Conservation (phyloP, 31 red algal genomes). For the Porphyra umbilicalis region DNA sequence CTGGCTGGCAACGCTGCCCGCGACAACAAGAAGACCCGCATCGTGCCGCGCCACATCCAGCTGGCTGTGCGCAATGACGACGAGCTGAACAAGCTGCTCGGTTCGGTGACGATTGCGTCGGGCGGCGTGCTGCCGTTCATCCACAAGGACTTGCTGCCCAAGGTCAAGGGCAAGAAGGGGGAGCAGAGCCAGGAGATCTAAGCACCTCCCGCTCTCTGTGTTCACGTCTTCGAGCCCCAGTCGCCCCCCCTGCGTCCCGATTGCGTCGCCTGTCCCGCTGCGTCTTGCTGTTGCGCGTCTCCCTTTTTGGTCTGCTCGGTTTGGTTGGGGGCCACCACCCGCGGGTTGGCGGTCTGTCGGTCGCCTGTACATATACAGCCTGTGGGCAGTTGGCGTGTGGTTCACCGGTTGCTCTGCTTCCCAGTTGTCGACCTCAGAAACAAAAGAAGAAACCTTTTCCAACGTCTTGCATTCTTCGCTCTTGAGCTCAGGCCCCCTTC, state of each 20-base stretch:
- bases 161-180: slow-evolving; percentile 55
- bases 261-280: not conserved
- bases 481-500: too few relatives aligned
- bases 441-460: not conserved
- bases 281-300: not conserved
- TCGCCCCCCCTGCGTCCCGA: not conserved
- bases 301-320: not conserved
- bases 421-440: not conserved
- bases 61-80: slow-evolving; percentile 53
- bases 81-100: slow-evolving; percentile 52
- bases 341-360: not conserved
- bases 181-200: slow-evolving; percentile 8
- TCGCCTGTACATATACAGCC: not conserved
- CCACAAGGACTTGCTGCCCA: slow-evolving; percentile 39
- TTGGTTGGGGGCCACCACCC: not conserved
- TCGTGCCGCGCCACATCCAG: slow-evolving; percentile 49
- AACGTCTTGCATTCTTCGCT: too few relatives aligned
- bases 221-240: not conserved
- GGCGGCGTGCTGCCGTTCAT: slow-evolving; percentile 54
- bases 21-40: slow-evolving; percentile 63
- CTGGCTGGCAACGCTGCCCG: slow-evolving; percentile 55
- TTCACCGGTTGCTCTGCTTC: not conserved
- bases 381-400: not conserved
- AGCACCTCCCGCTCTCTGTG: too few relatives aligned
- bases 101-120: slow-evolving; percentile 39